These are phyloP conservation scores for Myriosclerotinia duriaeana DNA, from an alignment of 2,329 filamentous ascomycete genomes.

Conservation along the genomic window DNA sequence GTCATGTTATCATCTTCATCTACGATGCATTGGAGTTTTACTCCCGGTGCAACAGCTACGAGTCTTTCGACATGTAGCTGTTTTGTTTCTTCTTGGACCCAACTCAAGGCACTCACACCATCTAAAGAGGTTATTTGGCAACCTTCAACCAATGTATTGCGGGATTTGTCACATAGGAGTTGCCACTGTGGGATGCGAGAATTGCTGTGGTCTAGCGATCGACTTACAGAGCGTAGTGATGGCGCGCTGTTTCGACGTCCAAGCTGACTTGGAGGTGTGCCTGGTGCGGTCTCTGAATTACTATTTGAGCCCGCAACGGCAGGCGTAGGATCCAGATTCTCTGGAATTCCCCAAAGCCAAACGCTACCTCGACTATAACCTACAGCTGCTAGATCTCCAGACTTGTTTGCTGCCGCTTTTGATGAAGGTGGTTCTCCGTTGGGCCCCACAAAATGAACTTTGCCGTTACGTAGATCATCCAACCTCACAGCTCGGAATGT, in stretches of 20 bases:
- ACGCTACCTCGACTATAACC: conserved; percentile 68
- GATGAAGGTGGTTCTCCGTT: conserved; percentile 62
- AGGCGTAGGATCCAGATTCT: conserved; percentile 64
- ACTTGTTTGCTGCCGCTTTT: conserved; percentile 65
- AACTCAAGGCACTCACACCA: conserved; percentile 68
- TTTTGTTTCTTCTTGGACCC: conserved; percentile 60
- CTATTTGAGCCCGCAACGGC: conserved; percentile 36
- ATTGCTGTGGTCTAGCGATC: conserved; percentile 29
- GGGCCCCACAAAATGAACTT: conserved; percentile 76
- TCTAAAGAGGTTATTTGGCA: conserved; percentile 63
- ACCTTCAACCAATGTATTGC: conserved; percentile 71
- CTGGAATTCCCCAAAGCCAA: conserved; percentile 77
- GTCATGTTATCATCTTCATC: conserved; percentile 68
- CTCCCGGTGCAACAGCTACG: conserved; percentile 70
- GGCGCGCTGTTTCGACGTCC: conserved; percentile 38
- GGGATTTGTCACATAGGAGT: conserved; percentile 61
- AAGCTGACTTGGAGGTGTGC: conserved; percentile 32
- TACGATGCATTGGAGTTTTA: conserved; percentile 56
- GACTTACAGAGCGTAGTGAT: conserved; percentile 34
- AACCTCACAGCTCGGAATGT: conserved; percentile 76
- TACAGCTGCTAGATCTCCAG: conserved; percentile 70
- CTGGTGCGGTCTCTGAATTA: conserved; percentile 39
- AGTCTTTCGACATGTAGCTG: conserved; percentile 56
- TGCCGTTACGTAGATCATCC: conserved; percentile 72
- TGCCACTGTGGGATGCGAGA: conserved; percentile 64